A percentile compares a stretch with the other conserved stretches of the same genome.
These are phyloP conservation scores for Bipolaris oryzae DNA, from an alignment of 2,329 filamentous ascomycete species.

Conservation along the genomic window DNA sequence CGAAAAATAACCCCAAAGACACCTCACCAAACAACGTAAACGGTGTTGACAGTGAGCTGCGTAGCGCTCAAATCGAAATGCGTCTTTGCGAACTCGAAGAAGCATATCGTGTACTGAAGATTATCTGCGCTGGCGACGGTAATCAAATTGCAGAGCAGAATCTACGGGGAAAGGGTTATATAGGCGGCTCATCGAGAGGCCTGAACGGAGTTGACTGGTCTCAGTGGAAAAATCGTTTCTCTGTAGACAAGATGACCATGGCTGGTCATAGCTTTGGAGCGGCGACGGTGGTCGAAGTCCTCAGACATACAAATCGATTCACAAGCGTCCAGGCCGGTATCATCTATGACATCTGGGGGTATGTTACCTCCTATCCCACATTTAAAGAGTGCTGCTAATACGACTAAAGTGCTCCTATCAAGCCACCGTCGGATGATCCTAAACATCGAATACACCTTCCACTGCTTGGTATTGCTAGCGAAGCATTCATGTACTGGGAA, in stretches of 20 bases:
- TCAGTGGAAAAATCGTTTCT: slow-evolving; percentile 63
- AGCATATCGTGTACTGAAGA: slow-evolving; percentile 62
- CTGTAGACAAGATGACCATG: slow-evolving; percentile 63
- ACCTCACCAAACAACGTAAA: slow-evolving; percentile 61
- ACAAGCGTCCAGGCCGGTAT: slow-evolving; percentile 67
- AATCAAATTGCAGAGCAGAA: slow-evolving; percentile 59
- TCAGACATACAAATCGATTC: slow-evolving; percentile 62
- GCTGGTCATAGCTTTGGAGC: slow-evolving; percentile 72
- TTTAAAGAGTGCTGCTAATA: slow-evolving; percentile 13
- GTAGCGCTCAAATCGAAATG: slow-evolving; percentile 66
- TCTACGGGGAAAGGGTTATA: slow-evolving; percentile 62
- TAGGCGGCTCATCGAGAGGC: slow-evolving; percentile 64
- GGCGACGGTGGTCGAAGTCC: slow-evolving; percentile 66
- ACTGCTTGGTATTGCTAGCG: slow-evolving; percentile 67
- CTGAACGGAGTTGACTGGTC: slow-evolving; percentile 63
- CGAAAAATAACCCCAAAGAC: slow-evolving; percentile 58
- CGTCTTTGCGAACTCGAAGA: slow-evolving; percentile 69
- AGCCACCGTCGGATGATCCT: slow-evolving; percentile 51
- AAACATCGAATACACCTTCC: slow-evolving; percentile 59
- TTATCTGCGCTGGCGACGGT: slow-evolving; percentile 62
- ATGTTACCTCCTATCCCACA: background rate
- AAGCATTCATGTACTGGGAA: slow-evolving; percentile 74
- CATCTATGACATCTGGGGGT: slow-evolving; percentile 69
- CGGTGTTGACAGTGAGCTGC: slow-evolving; percentile 65
- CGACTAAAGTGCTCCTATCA: slow-evolving; percentile 53